Base-by-base conservation (phyloP, 2,329 filamentous ascomycete genomes). In the Calonectria pseudoturangicola region DNA sequence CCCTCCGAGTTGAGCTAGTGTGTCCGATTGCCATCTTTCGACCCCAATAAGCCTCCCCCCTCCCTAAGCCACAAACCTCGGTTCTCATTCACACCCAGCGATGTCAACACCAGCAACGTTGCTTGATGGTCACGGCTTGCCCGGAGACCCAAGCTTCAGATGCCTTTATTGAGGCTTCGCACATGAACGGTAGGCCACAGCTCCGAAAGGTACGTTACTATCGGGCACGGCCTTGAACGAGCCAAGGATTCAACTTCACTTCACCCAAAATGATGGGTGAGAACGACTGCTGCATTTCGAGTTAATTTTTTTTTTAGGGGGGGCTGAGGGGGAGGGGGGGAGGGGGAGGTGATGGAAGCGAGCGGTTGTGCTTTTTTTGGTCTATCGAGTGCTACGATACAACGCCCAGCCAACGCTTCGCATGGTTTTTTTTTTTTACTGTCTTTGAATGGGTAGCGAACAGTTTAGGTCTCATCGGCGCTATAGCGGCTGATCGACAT, bases 401-500 rank as follows among this genome's bases (percentile, higher is more conserved):
- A 18, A 15, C 54, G 6, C 33, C 21, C 36, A 58, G n/a, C 21
- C 54, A 58, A 39, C 33, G n/a, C 54, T 58, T 39, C 54, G 54
- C 33, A 39, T 58, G 15, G 12, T 25, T 58, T 58, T 58, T 58
- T 25, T 33, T 33, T 21, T 21, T 21, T 21, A 58, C 25, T 36
- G 16, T 58, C 25, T 58, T 39, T 41, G 25, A 58, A 58, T 41
- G 21, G 8, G 10, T 13, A 27, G 21, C n/a, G n/a, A 58, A 58
- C 54, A 58, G 33, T 58, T 58, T 58, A 10, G 33, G 15, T 58
- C 18, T 58, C 54, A 58, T 58, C 54, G 54, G 33, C 54, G 36
- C 54, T 58, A 58, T 58, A 33, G 54, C 33, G 54, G 54, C 54
- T 58, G 54, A 58, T 58, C 54, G 54, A 58, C 54, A 39, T 28